These are phyloP conservation scores for Gossypium rotundifolium DNA, from an alignment of 345 rosid species.

Conservation along the genomic window DNA sequence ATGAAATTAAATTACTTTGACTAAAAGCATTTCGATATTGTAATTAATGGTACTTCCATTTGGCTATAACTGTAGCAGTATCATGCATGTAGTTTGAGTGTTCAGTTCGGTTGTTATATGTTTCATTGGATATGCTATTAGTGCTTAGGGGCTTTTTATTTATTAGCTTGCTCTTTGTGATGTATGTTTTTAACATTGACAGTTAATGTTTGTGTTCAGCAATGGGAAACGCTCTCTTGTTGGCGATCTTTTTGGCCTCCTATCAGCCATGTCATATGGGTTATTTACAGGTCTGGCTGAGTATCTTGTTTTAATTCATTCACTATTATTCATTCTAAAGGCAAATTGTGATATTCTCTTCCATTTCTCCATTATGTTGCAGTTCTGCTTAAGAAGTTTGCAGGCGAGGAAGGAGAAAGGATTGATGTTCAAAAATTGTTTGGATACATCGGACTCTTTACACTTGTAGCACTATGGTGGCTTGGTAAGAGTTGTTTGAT, in stretches of 20 bases:
- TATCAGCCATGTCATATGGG: slow-evolving; percentile 92
- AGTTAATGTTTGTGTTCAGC: slow-evolving; percentile 63
- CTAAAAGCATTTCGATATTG: background rate
- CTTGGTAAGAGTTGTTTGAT: slow-evolving; percentile 55
- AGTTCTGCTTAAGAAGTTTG: slow-evolving; percentile 96
- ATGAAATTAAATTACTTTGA: background rate
- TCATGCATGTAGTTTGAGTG: slow-evolving; percentile 8
- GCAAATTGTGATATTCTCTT: slow-evolving; percentile 5
- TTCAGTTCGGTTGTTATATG: slow-evolving; percentile 11
- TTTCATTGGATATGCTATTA: slow-evolving; percentile 22
- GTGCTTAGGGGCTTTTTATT: background rate
- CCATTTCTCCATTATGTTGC: slow-evolving; percentile 22
- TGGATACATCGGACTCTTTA: slow-evolving; percentile 93
- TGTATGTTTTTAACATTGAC: slow-evolving; percentile 30
- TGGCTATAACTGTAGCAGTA: background rate
- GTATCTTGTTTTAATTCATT: background rate
- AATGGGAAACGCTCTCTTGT: slow-evolving; percentile 73
- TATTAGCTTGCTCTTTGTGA: slow-evolving; percentile 21
- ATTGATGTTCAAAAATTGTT: slow-evolving; percentile 94
- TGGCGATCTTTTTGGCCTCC: slow-evolving; percentile 96
- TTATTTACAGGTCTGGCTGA: slow-evolving; percentile 67
- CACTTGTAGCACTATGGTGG: slow-evolving; percentile 99
- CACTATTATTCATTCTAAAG: background rate
- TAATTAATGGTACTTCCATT: background rate
- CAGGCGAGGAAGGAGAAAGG: slow-evolving; percentile 94